These are phyloP conservation scores for Eruca vesicaria DNA, from an alignment of 441 rosid species.

Conservation along the genomic window DNA sequence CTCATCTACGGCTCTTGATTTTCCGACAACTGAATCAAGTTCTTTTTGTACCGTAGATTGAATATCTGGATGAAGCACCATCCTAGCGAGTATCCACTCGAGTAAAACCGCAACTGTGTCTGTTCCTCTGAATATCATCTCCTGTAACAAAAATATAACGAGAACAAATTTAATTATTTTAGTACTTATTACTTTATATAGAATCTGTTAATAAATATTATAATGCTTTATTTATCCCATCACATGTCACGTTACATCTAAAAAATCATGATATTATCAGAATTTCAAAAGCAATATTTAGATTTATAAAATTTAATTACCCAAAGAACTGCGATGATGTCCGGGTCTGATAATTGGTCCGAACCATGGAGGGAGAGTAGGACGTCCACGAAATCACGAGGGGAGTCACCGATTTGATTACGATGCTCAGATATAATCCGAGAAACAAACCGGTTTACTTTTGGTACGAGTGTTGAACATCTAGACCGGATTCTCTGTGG, in stretches of 20 bases:
- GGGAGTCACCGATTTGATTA: constrained; percentile 16
- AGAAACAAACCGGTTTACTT: constrained; percentile 62
- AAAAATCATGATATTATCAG: neutral
- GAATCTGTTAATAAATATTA: constrained; percentile 16
- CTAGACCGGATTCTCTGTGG: constrained; percentile 62
- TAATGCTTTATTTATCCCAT: neutral
- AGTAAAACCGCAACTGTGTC: constrained; percentile 56
- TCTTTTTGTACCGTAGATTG: constrained; percentile 53
- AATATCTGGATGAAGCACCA: constrained; percentile 51
- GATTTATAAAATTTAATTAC: constrained; percentile 33
- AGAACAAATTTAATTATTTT: neutral
- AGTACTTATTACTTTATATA: constrained; percentile 14
- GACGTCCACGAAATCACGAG: constrained; percentile 68
- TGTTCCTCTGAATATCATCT: constrained; percentile 63
- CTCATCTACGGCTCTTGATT: constrained; percentile 42
- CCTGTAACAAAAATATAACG: constrained; percentile 31
- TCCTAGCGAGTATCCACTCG: constrained; percentile 63
- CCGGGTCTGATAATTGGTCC: constrained; percentile 56
- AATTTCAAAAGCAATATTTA: neutral
- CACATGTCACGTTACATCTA: neutral
- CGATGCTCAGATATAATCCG: constrained; percentile 58
- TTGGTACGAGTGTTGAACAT: constrained; percentile 65
- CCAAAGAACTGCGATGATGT: constrained; percentile 85
- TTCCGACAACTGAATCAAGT: constrained; percentile 47
- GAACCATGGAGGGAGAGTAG: constrained; percentile 55